Percentiles rank a stretch among this genome's conserved stretches.
Evolutionary conservation across 2,329 filamentous ascomycete species (phyloP).

Genomic region (Ilyonectria mors-panacis): DNA sequence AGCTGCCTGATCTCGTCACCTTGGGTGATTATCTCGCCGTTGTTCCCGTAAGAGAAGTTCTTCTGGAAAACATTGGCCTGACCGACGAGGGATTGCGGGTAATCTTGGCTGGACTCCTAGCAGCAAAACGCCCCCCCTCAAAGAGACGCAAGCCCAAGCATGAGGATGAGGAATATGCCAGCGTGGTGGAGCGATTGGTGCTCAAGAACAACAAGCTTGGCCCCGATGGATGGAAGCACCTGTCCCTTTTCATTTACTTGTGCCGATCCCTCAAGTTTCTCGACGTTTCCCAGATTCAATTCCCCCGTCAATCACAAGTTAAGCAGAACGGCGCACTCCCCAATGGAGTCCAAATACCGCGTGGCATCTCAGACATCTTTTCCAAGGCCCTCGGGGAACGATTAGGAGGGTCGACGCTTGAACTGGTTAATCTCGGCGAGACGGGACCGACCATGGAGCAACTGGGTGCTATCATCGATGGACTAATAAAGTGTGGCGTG

Average conservation of each 20-base stretch:
- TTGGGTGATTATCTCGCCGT: constrained; percentile 95
- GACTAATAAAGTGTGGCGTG: constrained; percentile 83
- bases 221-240: constrained; percentile 89
- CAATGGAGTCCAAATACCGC: constrained; percentile 54
- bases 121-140: constrained; percentile 78
- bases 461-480: constrained; percentile 84
- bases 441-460: constrained; percentile 81
- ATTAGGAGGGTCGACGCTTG: constrained; percentile 80
- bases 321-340: constrained; percentile 50
- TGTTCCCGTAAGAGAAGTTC: constrained; percentile 88
- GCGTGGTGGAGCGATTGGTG: constrained; percentile 88
- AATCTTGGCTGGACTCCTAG: constrained; percentile 87
- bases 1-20: constrained; percentile 86
- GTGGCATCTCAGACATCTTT: constrained; percentile 71
- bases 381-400: constrained; percentile 83
- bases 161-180: constrained; percentile 67
- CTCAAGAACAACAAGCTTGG: constrained; percentile 95
- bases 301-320: constrained; percentile 67
- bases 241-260: constrained; percentile 91
- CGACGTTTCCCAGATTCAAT: constrained; percentile 87
- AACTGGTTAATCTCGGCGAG: constrained; percentile 87
- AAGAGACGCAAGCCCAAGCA: constrained; percentile 65
- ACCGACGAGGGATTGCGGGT: constrained; percentile 90
- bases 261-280: constrained; percentile 88
- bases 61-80: constrained; percentile 89